Conservation (phyloP, 2,329 filamentous ascomycete species). For the Alternaria brassicicola region DNA sequence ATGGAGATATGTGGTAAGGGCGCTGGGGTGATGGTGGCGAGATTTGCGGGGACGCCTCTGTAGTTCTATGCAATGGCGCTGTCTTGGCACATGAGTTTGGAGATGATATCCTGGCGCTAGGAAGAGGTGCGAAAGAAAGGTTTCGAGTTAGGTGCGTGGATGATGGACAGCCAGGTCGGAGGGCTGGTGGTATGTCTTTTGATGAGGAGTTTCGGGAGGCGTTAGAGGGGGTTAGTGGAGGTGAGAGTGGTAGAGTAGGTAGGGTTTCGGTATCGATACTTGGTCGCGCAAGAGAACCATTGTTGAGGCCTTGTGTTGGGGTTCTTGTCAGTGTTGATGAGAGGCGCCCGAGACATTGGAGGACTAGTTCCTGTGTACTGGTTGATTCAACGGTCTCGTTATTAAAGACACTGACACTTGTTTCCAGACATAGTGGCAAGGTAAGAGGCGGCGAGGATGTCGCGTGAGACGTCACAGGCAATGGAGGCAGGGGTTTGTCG, state of each 20-base stretch:
- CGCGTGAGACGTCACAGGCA: no score
- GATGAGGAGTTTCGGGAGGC: not conserved
- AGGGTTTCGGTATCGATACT: no score
- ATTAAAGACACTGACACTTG: no score
- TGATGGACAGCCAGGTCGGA: not conserved
- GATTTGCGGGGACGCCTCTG: not conserved
- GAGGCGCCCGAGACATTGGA: not conserved
- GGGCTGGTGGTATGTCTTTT: not conserved
- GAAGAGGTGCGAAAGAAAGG: not conserved
- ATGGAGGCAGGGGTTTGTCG: not conserved
- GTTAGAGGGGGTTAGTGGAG: not conserved
- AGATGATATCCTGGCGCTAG: rapidly evolving
- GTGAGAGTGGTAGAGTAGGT: not conserved
- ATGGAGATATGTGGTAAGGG: not conserved
- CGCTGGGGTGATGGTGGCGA: not conserved
- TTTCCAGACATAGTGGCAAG: no score
- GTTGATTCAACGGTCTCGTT: rapidly evolving
- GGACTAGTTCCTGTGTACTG: not conserved
- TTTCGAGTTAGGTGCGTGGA: not conserved
- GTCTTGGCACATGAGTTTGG: not conserved
- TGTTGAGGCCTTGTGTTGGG: not conserved
- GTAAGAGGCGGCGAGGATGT: not conserved
- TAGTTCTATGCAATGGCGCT: no score
- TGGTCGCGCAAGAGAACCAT: not conserved
- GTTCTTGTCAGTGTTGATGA: not conserved